Evolutionary conservation across 2,329 filamentous ascomycete genomes (phyloP).

Genomic region (Xylaria sp.): DNA sequence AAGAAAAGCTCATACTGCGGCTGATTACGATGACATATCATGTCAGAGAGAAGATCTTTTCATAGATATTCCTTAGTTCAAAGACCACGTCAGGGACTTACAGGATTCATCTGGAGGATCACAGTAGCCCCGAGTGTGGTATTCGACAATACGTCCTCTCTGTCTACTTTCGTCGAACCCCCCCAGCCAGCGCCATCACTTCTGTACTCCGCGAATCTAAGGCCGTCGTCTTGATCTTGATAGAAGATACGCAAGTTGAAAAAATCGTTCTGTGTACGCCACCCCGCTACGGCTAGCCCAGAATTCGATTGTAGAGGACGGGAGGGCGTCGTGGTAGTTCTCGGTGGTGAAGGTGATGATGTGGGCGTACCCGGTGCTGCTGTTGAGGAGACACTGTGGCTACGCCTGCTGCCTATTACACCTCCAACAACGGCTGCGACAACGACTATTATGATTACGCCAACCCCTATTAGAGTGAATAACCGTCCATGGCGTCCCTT

Average conservation of each 20-base stretch:
- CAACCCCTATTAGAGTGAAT: neutral
- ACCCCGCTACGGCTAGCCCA: neutral
- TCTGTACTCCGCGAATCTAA: neutral
- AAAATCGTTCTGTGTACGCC: neutral
- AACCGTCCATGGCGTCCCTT: neutral
- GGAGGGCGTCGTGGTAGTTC: neutral
- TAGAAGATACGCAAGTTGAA: conserved; percentile 9
- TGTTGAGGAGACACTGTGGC: neutral
- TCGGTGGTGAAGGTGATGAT: neutral
- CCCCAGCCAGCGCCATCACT: neutral
- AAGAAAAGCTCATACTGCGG: conserved; percentile 4
- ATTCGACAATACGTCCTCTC: neutral
- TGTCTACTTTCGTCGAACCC: neutral
- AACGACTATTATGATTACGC: neutral
- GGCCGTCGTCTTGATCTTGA: neutral
- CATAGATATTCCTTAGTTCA: neutral
- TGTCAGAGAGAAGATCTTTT: neutral
- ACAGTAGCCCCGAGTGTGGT: neutral
- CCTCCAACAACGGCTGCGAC: neutral
- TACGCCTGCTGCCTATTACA: neutral
- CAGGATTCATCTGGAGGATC: neutral
- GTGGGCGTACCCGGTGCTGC: neutral
- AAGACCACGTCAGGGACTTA: neutral
- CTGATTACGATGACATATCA: neutral
- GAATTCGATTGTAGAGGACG: neutral